A percentile compares a stretch with the other conserved stretches of the same genome.
phyloP scores from a whole-genome alignment of 345 rosid species.

The Euclidium syriacum region DNA sequence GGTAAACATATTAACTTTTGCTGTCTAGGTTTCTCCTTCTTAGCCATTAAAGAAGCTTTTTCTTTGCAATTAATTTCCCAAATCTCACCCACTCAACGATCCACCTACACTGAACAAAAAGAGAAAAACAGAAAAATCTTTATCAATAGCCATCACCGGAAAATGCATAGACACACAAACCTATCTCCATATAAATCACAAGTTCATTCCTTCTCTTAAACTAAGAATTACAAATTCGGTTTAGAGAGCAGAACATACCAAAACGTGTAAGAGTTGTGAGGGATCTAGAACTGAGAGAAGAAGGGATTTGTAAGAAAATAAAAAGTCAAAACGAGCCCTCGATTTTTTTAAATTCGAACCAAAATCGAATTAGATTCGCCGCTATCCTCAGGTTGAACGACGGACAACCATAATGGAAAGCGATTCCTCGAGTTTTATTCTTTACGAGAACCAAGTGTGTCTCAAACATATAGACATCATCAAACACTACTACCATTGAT shows the following conservation, averaged over 20 bases:
- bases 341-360: not conserved
- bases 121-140: not conserved
- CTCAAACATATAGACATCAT: too few species aligned
- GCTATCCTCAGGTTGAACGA: not conserved
- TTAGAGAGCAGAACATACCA: not conserved
- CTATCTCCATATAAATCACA: too few species aligned
- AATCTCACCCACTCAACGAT: constrained; percentile 5
- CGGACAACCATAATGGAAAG: too few species aligned
- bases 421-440: too few species aligned
- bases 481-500: too few species aligned
- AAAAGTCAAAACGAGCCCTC: not conserved
- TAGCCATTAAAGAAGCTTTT: constrained; percentile 73
- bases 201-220: too few species aligned
- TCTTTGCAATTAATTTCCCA: too few species aligned
- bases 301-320: constrained; percentile 14
- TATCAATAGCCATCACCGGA: constrained; percentile 8
- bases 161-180: not conserved
- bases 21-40: constrained; percentile 51
- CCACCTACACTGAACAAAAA: constrained; percentile 19
- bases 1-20: constrained; percentile 65
- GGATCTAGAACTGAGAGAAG: not conserved
- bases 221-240: not conserved
- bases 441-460: too few species aligned
- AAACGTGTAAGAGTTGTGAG: not conserved
- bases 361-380: constrained; percentile 29